phyloP scores from a whole-genome alignment of 345 rosid species.

The Eutrema heterophyllum region DNA sequence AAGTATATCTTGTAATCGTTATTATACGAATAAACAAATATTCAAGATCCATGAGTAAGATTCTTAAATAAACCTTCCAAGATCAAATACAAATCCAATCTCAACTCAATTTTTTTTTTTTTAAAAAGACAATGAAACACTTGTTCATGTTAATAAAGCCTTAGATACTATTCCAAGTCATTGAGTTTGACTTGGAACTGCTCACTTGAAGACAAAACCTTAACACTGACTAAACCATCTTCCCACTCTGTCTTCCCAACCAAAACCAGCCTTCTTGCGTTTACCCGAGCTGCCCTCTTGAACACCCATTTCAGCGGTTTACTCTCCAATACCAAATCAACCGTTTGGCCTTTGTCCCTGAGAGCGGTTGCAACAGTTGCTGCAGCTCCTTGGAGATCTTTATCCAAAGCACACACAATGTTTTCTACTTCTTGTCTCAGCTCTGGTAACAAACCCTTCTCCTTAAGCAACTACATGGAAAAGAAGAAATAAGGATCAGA shows the following conservation, averaged over 20 bases:
- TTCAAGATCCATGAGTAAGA: background rate
- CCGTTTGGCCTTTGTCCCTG: slow-evolving; percentile 71
- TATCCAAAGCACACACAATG: slow-evolving; percentile 80
- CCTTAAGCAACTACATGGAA: slow-evolving; percentile 66
- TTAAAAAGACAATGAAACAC: background rate
- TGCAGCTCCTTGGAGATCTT: slow-evolving; percentile 78
- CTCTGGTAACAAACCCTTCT: slow-evolving; percentile 71
- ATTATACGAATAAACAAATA: too few relatives aligned
- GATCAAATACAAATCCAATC: background rate
- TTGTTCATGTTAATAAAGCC: background rate
- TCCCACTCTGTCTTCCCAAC: slow-evolving; percentile 82
- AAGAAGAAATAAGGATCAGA: background rate
- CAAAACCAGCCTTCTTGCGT: slow-evolving; percentile 72
- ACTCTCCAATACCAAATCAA: slow-evolving; percentile 78
- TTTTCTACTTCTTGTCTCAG: slow-evolving; percentile 59
- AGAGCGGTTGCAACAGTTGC: slow-evolving; percentile 69
- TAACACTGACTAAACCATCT: slow-evolving; percentile 76
- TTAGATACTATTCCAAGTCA: slow-evolving; percentile 45
- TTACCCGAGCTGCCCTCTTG: slow-evolving; percentile 75
- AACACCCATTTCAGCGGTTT: slow-evolving; percentile 96
- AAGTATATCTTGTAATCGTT: too few relatives aligned
- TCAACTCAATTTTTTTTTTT: background rate
- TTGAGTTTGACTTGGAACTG: slow-evolving; percentile 70
- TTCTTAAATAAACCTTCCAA: background rate
- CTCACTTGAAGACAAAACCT: slow-evolving; percentile 67